Evolutionary conservation across 192 early-diverging fungal species (phyloP).

Genomic region (Lobosporangium transversale): DNA sequence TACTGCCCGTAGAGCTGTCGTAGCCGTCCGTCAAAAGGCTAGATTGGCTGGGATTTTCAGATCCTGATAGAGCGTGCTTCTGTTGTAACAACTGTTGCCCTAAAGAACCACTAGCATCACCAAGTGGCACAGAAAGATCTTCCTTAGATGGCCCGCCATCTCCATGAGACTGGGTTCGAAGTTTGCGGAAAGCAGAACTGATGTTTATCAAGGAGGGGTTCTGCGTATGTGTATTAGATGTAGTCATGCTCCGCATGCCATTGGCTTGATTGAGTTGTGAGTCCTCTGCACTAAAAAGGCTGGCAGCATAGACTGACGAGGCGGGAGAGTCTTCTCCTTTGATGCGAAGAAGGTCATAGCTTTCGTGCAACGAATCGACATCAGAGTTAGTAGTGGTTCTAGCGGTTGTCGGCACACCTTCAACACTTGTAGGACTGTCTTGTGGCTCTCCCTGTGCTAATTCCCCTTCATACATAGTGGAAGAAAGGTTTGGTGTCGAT

Average conservation of each 20-base stretch:
- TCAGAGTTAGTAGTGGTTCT: background rate
- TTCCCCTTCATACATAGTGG: background rate
- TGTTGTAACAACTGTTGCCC: background rate
- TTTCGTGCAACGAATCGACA: slow-evolving; percentile 4
- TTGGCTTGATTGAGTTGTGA: background rate
- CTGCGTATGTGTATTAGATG: background rate
- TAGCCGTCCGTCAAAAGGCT: background rate
- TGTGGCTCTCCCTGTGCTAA: slow-evolving; percentile 1
- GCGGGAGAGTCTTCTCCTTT: slow-evolving; percentile 4
- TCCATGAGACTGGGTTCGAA: slow-evolving; percentile 18
- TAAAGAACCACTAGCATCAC: slow-evolving; percentile 1
- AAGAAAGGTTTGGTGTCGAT: slow-evolving; percentile 33
- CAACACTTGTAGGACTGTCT: background rate
- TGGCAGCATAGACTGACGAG: slow-evolving; percentile 24
- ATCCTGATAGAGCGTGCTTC: background rate
- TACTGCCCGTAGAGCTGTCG: background rate
- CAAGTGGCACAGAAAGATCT: slow-evolving; percentile 9
- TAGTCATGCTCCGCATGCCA: background rate
- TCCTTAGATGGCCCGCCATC: slow-evolving; percentile 13
- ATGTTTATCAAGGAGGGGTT: slow-evolving; percentile 4
- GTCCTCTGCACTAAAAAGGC: slow-evolving; percentile 14
- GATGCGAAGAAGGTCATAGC: background rate
- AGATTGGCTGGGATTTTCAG: slow-evolving; percentile 12
- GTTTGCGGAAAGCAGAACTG: slow-evolving; percentile 17
- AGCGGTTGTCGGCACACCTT: background rate